Base-by-base conservation (phyloP, 345 rosid genomes). In the Citropsis articulata region DNA sequence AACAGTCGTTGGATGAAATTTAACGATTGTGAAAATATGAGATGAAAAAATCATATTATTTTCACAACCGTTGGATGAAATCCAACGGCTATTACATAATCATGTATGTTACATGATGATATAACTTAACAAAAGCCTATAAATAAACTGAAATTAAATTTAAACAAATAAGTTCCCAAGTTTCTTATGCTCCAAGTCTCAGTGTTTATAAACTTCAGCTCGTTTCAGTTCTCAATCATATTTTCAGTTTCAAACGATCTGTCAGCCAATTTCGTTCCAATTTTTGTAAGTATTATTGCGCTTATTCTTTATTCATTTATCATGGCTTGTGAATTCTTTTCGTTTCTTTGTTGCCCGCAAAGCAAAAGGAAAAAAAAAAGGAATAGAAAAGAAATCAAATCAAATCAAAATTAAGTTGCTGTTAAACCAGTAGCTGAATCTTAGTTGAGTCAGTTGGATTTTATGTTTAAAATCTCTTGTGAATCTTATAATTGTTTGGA, bases 161-260 rank as follows among this genome's bases (percentile, higher is more conserved):
- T 21, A 55, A 30, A 22, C 38, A 5, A 33, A 33, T 13, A 72
- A 19, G 22, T 22, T 4, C 48, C 42, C 22, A 16, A 53, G 64
- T 72, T 72, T 72, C 75, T 56, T 72, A 56, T 56, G 1, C 48
- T 33, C 75, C 75, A 72, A 72, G 75, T 72, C 75, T 72, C 28
- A 22, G 45, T 21, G 21, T 2, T 22, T 13, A 48, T 56, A 72
- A 72, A 45, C 42, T 70, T 27, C n/a, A 45, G 35, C 60, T 21
- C 74, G 61, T 50, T 1, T 30, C 61, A 71, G 14, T 28, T 71
- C 35, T 69, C 13, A 42, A 30, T 1, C 40, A 31, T 21, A 72
- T 28, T 38, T 6, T 25, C 24, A 53, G 55, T 35, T 30, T 55
- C 56, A 40, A 22, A 12, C 16, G 27, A 50, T 71, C 42, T 6